Evolutionary conservation across 257 asterid species (phyloP), one percentile per base, ranked within the genome.

Genomic region (Nicotiana sylvestris): DNA sequence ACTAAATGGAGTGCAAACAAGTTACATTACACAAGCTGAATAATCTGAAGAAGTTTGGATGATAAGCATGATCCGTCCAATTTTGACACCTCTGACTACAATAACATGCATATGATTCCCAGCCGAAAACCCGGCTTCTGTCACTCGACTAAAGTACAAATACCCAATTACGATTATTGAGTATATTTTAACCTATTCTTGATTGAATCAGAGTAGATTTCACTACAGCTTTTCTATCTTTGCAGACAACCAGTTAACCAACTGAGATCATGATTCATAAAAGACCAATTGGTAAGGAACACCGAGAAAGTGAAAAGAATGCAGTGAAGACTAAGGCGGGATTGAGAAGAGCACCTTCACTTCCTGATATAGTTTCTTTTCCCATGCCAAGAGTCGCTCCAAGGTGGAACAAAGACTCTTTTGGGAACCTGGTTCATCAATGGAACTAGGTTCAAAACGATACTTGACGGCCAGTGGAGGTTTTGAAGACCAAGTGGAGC

Each of bases 351-450:
- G 83, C 86, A 94, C 99, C 99, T 96, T 96, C 35, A 96, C 99
- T 91, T 96, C 99, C 88, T 93, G 85, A 83, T 93, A 96, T 21
- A 96, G 89, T 85, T 96, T 96, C 90, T 94, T 93, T 88, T 96
- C 98, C 99, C 99, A 94, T 9, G 99, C 98, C 89, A 94, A 89
- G 83, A 96, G 98, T 78, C 98, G 88, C 76, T 96, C 99, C 90
- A 96, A 77, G 84, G 98, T 93, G 66, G 97, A 96, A 80, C 93
- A 85, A 18, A 96, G 96, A 89, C 98, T 92, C 90, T 90, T 94
- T 13, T 90, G 43, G 15, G 94, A 92, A 8, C 91, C 95, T 1
- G 93, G 78, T 82, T 89, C 88, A 79, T 93, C 95, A 2, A 96
- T 88, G 4, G 91, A 87, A 88, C 87, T 74, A 33, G 98, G 97